Percentiles rank a stretch among this genome's conserved stretches.
Conservation (phyloP, 768 basidiomycete genomes). For the Neoboletus magnificus region DNA sequence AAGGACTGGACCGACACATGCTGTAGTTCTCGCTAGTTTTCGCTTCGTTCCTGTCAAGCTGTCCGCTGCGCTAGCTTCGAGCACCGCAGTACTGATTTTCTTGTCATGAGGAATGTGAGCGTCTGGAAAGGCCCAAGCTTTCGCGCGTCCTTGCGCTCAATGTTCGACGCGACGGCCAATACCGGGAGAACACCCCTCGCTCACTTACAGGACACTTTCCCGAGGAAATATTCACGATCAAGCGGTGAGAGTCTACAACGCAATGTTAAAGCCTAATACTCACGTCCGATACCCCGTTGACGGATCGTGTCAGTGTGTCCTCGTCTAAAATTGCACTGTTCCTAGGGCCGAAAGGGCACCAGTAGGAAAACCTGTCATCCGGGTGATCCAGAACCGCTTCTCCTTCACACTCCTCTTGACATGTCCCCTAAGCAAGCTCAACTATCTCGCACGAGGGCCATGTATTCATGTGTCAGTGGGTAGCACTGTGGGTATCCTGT, state of each 20-base stretch:
- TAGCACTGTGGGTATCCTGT: conserved; percentile 1
- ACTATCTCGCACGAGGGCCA: not conserved
- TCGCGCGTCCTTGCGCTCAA: not conserved
- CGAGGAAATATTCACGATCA: conserved; percentile 8
- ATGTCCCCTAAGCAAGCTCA: not conserved
- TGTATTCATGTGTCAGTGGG: conserved; percentile 5
- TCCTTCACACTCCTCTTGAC: conserved; percentile 4
- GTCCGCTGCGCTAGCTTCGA: not conserved
- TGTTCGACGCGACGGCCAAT: not conserved
- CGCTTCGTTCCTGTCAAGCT: conserved; percentile 18
- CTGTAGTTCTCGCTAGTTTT: conserved; percentile 10
- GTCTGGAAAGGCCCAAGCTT: not conserved
- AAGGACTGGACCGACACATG: conserved; percentile 9
- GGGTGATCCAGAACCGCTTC: not conserved
- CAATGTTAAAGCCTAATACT: conserved; percentile 18
- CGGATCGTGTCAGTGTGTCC: not conserved
- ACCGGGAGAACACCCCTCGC: not conserved
- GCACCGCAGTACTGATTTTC: conserved; percentile 1
- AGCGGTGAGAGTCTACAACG: conserved; percentile 13
- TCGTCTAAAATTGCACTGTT: not conserved
- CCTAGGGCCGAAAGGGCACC: not conserved
- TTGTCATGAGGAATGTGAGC: not conserved
- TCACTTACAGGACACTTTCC: not conserved
- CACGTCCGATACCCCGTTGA: not conserved
- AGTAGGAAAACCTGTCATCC: not conserved